Evolutionary conservation across 1,139 yeast species (phyloP).

Genomic region (Yamadazyma atlantica): DNA sequence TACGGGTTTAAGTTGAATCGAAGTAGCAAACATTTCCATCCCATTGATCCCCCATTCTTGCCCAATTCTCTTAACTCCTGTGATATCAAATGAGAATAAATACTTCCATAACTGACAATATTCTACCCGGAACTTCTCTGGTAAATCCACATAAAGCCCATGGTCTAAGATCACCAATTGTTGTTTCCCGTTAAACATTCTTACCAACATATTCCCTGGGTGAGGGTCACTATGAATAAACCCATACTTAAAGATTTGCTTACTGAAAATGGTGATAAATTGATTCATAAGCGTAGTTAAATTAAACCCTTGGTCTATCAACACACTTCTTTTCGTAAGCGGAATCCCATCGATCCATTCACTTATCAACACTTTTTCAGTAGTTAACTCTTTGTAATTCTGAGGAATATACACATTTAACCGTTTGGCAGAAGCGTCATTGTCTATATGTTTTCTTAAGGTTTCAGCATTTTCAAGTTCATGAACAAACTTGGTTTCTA

Average conservation of each 20-base stretch:
- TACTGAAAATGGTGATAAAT: constrained; percentile 57
- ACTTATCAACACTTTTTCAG: constrained; percentile 54
- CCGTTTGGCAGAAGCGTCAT: constrained; percentile 22
- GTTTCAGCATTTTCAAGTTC: constrained; percentile 54
- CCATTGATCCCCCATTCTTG: constrained; percentile 71
- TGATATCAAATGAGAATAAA: constrained; percentile 52
- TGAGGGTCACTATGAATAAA: constrained; percentile 81
- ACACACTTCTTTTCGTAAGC: constrained; percentile 43
- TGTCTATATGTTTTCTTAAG: constrained; percentile 19
- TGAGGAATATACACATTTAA: constrained; percentile 48
- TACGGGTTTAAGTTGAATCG: constrained; percentile 54
- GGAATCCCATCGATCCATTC: constrained; percentile 81
- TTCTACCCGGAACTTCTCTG: constrained; percentile 50
- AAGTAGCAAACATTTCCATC: constrained; percentile 61
- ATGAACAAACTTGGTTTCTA: constrained; percentile 60
- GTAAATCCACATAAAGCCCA: constrained; percentile 63
- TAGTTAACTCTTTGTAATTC: constrained; percentile 44
- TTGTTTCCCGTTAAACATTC: constrained; percentile 39
- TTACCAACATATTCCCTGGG: constrained; percentile 71
- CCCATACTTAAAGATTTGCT: constrained; percentile 75
- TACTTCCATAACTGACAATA: constrained; percentile 66
- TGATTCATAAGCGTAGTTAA: constrained; percentile 48
- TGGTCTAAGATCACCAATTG: constrained; percentile 73
- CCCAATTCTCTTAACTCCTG: constrained; percentile 51
- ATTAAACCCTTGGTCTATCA: constrained; percentile 43